Evolutionary conservation across 352 stramenopile species (phyloP).

Genomic region (Blastocystis hominis): DNA sequence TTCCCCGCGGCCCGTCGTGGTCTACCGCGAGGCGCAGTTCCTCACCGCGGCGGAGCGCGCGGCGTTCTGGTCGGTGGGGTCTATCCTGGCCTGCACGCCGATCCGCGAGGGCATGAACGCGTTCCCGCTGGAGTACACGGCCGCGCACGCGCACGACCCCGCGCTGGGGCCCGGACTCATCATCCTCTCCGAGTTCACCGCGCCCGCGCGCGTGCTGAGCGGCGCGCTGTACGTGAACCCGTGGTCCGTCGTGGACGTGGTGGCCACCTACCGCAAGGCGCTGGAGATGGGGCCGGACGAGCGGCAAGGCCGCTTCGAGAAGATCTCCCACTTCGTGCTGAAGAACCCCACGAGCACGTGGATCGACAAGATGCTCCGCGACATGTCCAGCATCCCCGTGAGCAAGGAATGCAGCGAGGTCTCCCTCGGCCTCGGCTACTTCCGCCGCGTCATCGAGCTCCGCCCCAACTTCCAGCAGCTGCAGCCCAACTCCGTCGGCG

Average conservation of each 20-base stretch:
- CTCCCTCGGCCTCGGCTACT: constrained; percentile 77
- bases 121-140: constrained; percentile 69
- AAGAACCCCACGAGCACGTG: constrained; percentile 87
- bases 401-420: constrained; percentile 82
- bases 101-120: constrained; percentile 78
- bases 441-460: constrained; percentile 89
- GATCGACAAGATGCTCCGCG: constrained; percentile 87
- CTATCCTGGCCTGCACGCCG: constrained; percentile 73
- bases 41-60: constrained; percentile 69
- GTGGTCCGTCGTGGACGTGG: constrained; percentile 83
- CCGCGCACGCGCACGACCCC: background rate
- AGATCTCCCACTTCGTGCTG: constrained; percentile 81
- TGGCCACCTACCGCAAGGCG: constrained; percentile 68
- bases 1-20: constrained; percentile 42
- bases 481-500: constrained; percentile 76
- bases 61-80: constrained; percentile 68
- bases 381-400: constrained; percentile 79
- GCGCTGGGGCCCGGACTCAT: constrained; percentile 68
- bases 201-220: constrained; percentile 85
- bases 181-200: constrained; percentile 92
- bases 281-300: constrained; percentile 68
- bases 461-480: constrained; percentile 85
- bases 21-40: constrained; percentile 59
- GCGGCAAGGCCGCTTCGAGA: constrained; percentile 65
- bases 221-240: constrained; percentile 91